These are phyloP conservation scores for Cairneyella variabilis DNA, from an alignment of 495 filamentous ascomycete species.

Conservation along the genomic window DNA sequence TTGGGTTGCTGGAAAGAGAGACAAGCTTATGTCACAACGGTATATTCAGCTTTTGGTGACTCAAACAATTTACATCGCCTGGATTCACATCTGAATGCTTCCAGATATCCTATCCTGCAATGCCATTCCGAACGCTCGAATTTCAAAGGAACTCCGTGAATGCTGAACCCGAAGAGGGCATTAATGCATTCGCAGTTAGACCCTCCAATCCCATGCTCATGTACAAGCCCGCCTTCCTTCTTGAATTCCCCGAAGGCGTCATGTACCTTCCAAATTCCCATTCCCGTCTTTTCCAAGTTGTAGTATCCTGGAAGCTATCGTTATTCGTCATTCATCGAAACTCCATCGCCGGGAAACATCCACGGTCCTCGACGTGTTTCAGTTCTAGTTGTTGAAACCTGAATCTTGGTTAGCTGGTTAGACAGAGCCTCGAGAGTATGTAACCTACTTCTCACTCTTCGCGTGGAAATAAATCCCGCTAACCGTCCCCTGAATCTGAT, in stretches of 20 bases:
- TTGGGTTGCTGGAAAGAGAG: too few species aligned
- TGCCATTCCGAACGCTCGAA: slow-evolving; percentile 7
- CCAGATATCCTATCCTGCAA: slow-evolving; percentile 2
- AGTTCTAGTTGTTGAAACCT: slow-evolving; percentile 94
- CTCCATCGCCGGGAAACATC: slow-evolving; percentile 86
- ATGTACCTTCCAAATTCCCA: not conserved
- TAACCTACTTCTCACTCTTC: slow-evolving; percentile 87
- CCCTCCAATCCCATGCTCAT: not conserved
- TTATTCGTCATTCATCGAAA: slow-evolving; percentile 65
- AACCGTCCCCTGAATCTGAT: slow-evolving; percentile 79
- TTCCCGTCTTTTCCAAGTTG: not conserved
- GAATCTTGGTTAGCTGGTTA: not conserved
- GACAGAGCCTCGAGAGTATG: not conserved
- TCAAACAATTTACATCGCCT: not conserved
- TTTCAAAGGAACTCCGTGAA: slow-evolving; percentile 16
- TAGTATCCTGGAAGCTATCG: slow-evolving; percentile 1
- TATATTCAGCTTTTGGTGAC: not conserved
- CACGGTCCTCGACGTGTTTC: slow-evolving; percentile 77
- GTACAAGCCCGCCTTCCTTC: not conserved
- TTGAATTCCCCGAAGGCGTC: not conserved
- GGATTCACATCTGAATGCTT: not conserved
- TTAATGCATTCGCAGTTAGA: slow-evolving; percentile 12
- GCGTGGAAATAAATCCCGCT: slow-evolving; percentile 97
- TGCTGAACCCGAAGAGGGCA: slow-evolving; percentile 9
- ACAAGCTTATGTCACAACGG: not conserved